Base-by-base conservation (phyloP, 306 rosid species). In the Begonia peltatifolia region DNA sequence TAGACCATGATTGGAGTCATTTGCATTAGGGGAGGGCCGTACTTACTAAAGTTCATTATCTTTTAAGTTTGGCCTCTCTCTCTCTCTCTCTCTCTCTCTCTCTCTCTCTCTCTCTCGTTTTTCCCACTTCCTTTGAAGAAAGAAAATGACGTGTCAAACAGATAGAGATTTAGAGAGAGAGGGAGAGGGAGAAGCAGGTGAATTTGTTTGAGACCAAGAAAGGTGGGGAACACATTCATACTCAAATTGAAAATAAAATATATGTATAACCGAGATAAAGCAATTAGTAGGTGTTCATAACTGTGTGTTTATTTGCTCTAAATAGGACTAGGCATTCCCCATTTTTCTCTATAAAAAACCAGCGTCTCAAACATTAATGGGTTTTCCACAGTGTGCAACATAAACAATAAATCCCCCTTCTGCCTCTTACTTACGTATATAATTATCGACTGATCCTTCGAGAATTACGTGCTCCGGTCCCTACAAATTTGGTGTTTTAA, bases 141-240 rank as follows among this genome's bases (percentile, higher is more conserved):
- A 55, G 52, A 14, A 51, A 59, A 53, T 46, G 69, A 69, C 47
- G 57, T 46, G 69, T 48, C 64, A 63, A 63, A 50, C 63, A 55
- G 60, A 70, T 57, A 66, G 53, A 57, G 68, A 66, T 58, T 62
- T 69, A 63, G 14, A 61, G 59, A 62, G 50, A 61, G 65, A 51
- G 51, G 62, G 41, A 63, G 14, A 61, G 59, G 59, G 50, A 61
- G 65, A 51, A 55, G 62, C 44, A 20, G 48, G 42, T 55, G 67
- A 46, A 12, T 58, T 36, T 55, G 66, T 57, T 68, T 64, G 63
- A 79, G 76, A 73, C 95, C 95, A 78, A 52, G 65, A 56, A 90
- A 76, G 83, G 97, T 90, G 97, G 97, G 92, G 88, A 76, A 77
- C 95, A 90, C 66, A 79, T 83, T 90, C 79, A 90, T 85, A 60